A percentile compares a stretch with the other conserved stretches of the same genome.
phyloP scores from a whole-genome alignment of 1,139 yeast genomes.

The Yamadazyma diddensiae region DNA sequence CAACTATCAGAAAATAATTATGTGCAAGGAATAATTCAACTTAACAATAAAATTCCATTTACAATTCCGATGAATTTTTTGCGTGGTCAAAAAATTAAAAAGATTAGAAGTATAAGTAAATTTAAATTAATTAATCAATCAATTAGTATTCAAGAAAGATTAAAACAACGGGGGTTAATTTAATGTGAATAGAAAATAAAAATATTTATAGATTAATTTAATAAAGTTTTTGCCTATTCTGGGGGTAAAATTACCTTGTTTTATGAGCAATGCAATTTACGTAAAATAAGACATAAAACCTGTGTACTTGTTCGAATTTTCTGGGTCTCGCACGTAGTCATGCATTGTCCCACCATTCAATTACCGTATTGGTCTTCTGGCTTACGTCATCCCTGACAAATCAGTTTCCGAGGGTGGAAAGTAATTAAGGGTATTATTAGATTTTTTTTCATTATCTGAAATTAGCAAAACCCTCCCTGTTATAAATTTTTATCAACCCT shows the following conservation, averaged over 20 bases:
- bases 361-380: slow-evolving; percentile 1
- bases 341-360: no score
- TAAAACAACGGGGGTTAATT: no score
- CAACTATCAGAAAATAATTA: not conserved
- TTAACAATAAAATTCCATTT: slow-evolving; percentile 3
- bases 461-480: slow-evolving; percentile 1
- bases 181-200: no score
- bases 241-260: not conserved
- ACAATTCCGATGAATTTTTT: slow-evolving; percentile 6
- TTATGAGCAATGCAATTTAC: not conserved
- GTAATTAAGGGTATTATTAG: not conserved
- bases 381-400: slow-evolving; percentile 1
- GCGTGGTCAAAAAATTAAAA: slow-evolving; percentile 1
- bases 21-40: not conserved
- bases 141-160: not conserved
- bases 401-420: not conserved
- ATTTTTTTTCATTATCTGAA: slow-evolving; percentile 1
- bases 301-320: no score
- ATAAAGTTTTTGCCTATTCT: not conserved
- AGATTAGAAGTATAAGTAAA: slow-evolving; percentile 7
- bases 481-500: not conserved
- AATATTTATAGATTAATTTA: no score
- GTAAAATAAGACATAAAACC: slow-evolving; percentile 1
- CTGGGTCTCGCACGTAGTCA: no score
- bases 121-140: slow-evolving; percentile 3